Evolutionary conservation across 768 basidiomycete genomes (phyloP).

Genomic region (Auricularia heimuer): DNA sequence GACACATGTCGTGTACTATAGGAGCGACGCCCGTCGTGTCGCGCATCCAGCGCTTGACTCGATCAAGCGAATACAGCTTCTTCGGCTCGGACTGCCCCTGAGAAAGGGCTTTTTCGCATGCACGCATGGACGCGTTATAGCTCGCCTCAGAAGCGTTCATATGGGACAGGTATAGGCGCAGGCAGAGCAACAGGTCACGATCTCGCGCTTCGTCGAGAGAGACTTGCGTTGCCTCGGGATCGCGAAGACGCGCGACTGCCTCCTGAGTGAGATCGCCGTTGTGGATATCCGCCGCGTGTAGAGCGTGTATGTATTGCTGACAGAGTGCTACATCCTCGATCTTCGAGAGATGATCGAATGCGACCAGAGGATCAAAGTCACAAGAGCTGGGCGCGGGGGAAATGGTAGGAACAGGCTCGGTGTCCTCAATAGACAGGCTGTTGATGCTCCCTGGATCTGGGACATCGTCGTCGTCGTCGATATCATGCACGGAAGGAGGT

Average conservation of each 20-base stretch:
- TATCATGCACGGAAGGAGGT: no score
- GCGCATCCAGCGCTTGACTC: slow-evolving; percentile 15
- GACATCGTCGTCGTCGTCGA: no score
- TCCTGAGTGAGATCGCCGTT: not conserved
- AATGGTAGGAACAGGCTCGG: no score
- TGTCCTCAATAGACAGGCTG: no score
- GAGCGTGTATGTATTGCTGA: not conserved
- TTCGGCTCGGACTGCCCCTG: not conserved
- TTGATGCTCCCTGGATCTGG: no score
- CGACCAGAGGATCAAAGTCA: no score
- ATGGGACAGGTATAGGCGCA: slow-evolving; percentile 23
- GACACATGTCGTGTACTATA: slow-evolving; percentile 20
- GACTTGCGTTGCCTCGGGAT: not conserved
- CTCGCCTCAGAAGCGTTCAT: slow-evolving; percentile 23
- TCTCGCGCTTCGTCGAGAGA: not conserved
- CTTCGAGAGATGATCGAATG: not conserved
- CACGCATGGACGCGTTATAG: slow-evolving; percentile 12
- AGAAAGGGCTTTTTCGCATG: not conserved
- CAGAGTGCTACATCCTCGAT: not conserved
- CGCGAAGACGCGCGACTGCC: not conserved
- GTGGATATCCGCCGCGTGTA: not conserved
- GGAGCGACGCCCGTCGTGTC: slow-evolving; percentile 15
- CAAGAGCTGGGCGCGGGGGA: no score
- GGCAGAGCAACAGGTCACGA: slow-evolving; percentile 21
- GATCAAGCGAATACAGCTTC: slow-evolving; percentile 16